Evolutionary conservation across 2,329 filamentous ascomycete species (phyloP).

Genomic region (Bipolaris gigantea): DNA sequence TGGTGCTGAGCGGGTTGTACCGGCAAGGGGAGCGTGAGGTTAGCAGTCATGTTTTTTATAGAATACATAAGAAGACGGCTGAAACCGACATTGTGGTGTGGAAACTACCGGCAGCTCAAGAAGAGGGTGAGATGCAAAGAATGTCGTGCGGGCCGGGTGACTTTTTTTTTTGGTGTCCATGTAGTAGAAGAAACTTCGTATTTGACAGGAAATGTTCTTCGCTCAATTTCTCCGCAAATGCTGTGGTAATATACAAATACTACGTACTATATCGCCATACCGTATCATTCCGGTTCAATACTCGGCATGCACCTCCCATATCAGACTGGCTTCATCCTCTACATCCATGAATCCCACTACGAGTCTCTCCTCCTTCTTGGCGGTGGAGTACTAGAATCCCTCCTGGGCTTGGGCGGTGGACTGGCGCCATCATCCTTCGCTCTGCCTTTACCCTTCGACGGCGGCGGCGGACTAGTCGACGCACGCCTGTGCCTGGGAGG

Average conservation of each 20-base stretch:
- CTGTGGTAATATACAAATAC: not conserved
- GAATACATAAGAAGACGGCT: not conserved
- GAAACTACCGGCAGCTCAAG: too few relatives aligned
- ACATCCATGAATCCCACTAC: not conserved
- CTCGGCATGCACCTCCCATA: not conserved
- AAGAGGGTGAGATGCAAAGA: not conserved
- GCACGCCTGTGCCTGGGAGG: not conserved
- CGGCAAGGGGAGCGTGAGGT: too few relatives aligned
- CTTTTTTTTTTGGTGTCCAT: not conserved
- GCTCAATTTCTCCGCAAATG: not conserved
- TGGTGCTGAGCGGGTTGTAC: too few relatives aligned
- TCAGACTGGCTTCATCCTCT: not conserved
- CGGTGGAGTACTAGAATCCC: constrained; percentile 5
- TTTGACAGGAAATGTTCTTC: not conserved
- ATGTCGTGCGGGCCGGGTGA: not conserved
- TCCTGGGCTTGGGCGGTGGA: constrained; percentile 1
- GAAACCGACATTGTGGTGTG: too few relatives aligned
- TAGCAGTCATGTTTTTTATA: not conserved
- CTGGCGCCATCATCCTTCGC: constrained; percentile 4
- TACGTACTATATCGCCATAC: not conserved
- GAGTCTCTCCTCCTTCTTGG: constrained; percentile 4
- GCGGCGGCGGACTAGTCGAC: constrained; percentile 2
- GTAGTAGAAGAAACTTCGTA: not conserved
- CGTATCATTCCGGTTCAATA: not conserved
- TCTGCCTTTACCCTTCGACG: constrained; percentile 1